Conservation (phyloP, 306 rosid genomes). For the Rubus parviflorus region DNA sequence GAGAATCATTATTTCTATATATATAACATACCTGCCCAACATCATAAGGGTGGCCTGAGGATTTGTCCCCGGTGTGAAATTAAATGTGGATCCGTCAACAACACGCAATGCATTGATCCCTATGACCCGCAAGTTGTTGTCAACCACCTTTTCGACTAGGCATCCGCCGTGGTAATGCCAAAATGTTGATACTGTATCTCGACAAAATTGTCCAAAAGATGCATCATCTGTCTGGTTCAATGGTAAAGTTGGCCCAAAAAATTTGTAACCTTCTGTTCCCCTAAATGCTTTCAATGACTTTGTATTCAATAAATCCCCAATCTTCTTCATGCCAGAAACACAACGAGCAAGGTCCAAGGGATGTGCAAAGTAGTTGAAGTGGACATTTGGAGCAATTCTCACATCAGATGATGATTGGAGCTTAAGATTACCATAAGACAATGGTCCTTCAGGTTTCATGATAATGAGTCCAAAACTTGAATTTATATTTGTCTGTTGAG, state of each 20-base stretch:
- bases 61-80: conserved; percentile 23
- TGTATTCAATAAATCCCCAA: neutral
- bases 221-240: conserved; percentile 1
- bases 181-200: conserved; percentile 5
- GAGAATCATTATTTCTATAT: neutral
- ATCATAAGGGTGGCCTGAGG: conserved; percentile 31
- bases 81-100: conserved; percentile 7
- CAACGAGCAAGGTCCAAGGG: conserved; percentile 15
- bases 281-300: neutral
- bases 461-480: neutral
- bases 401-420: conserved; percentile 1
- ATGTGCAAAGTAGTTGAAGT: conserved; percentile 20
- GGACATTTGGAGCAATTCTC: neutral
- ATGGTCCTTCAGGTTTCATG: neutral
- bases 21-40: conserved; percentile 23
- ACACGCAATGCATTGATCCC: conserved; percentile 10
- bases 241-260: conserved; percentile 8
- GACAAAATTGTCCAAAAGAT: conserved; percentile 17
- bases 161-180: conserved; percentile 39
- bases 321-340: conserved; percentile 3
- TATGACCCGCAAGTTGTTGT: conserved; percentile 12
- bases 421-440: conserved; percentile 3
- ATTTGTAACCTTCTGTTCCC: conserved; percentile 9
- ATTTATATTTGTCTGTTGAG: neutral
- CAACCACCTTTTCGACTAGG: conserved; percentile 21